Evolutionary conservation across 106 monocot genomes (phyloP), one percentile per base, ranked within the genome.

Genomic region (Amphibolis antarctica): DNA sequence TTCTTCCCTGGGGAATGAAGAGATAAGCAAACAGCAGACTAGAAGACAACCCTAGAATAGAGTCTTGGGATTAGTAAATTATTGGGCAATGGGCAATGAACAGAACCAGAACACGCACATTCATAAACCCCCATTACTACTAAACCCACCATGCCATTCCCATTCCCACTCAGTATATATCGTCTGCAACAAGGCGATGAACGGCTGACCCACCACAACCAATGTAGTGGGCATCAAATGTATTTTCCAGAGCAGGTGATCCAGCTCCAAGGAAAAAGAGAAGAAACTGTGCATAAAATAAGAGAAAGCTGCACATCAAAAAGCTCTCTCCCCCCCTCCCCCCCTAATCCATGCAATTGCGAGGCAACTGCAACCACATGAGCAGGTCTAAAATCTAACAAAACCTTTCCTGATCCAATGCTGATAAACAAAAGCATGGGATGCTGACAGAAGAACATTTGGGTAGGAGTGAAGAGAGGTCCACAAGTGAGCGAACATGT

Each of bases 401-500:
- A 59, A 42, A 60, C 17, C 17, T 29, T 60, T 29, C 17, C 5
- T 30, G 0, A 60, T 31, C 29, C 28, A 42, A 9, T 25, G 27
- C 14, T 60, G 36, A 31, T 17, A 10, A n/a, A 20, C 28, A 60
- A 30, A 30, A 31, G 60, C 21, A 60, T 15, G n/a, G 20, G 36
- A 42, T 18, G 17, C 42, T 60, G 60, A 30, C 42, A 60, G 42
- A 9, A 60, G 60, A 31, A 60, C 36, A 60, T 60, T 60, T 60
- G 28, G 60, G 60, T 60, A 60, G 30, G 36, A 17, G 60, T 60
- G 60, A 60, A 60, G n/a, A n/a, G n/a, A 60, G 36, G 60, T 60
- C 42, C n/a, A 60, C 31, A 17, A 19, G 9, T 42, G 14, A 18
- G n/a, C n/a, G n/a, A n/a, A n/a, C n/a, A n/a, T n/a, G n/a, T n/a